Evolutionary conservation across 345 rosid genomes (phyloP).

Genomic region (Cardamine chenopodiifolia): DNA sequence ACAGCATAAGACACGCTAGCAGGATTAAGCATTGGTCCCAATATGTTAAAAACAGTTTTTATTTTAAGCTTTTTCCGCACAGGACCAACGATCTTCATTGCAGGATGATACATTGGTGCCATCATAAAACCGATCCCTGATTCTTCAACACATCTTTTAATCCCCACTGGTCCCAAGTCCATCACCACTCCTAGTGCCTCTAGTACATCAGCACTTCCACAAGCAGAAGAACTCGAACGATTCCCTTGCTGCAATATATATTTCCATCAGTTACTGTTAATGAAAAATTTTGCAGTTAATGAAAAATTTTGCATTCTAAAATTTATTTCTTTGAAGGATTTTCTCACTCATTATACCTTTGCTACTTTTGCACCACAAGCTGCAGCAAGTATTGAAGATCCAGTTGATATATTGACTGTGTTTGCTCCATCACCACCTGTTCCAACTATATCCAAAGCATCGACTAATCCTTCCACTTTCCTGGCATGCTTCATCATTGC

Average conservation of each 20-base stretch:
- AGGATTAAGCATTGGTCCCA: slow-evolving; percentile 96
- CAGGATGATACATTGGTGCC: slow-evolving; percentile 87
- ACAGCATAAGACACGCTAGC: slow-evolving; percentile 82
- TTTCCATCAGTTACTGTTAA: too few species aligned
- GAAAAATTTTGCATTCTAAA: neutral
- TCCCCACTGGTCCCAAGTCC: slow-evolving; percentile 80
- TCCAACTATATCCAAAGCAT: slow-evolving; percentile 87
- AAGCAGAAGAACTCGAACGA: slow-evolving; percentile 95
- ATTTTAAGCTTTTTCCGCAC: slow-evolving; percentile 84
- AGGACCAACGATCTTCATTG: slow-evolving; percentile 84
- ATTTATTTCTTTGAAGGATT: neutral
- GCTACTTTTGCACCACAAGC: slow-evolving; percentile 98
- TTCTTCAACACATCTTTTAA: slow-evolving; percentile 76
- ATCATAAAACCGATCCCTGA: slow-evolving; percentile 93
- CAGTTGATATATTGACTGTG: slow-evolving; percentile 94
- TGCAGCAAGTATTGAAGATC: slow-evolving; percentile 90
- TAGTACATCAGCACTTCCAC: slow-evolving; percentile 97
- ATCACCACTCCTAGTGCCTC: slow-evolving; percentile 78
- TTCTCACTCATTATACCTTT: slow-evolving; percentile 52
- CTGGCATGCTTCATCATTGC: slow-evolving; percentile 77
- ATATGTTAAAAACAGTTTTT: slow-evolving; percentile 79
- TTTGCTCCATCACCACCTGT: slow-evolving; percentile 97
- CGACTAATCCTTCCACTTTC: slow-evolving; percentile 77
- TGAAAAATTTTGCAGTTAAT: too few species aligned
- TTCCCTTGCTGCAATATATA: slow-evolving; percentile 76